Conservation (phyloP, 2,329 filamentous ascomycete genomes). For the Paramyrothecium sp. region DNA sequence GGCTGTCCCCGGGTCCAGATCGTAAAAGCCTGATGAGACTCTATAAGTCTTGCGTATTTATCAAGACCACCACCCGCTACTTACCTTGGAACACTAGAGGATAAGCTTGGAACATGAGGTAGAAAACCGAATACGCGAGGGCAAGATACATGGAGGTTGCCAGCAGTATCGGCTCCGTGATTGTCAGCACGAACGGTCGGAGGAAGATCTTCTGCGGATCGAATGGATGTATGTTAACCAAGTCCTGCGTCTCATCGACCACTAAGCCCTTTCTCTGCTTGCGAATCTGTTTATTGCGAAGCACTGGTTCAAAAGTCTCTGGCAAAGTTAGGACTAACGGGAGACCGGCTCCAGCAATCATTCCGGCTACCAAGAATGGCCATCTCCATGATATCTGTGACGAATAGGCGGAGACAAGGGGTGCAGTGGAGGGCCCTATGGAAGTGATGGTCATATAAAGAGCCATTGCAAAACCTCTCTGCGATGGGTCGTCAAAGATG, state of each 20-base stretch:
- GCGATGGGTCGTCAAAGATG: slow-evolving; percentile 27
- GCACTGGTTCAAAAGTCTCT: slow-evolving; percentile 48
- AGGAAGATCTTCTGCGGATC: slow-evolving; percentile 44
- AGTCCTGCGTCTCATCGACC: slow-evolving; percentile 28
- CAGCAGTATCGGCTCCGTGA: slow-evolving; percentile 50
- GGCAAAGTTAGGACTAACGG: slow-evolving; percentile 35
- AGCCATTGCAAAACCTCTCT: slow-evolving; percentile 28
- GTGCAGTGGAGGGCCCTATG: slow-evolving; percentile 40
- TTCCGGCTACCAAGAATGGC: slow-evolving; percentile 36
- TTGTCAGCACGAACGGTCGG: slow-evolving; percentile 45
- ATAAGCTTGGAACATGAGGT: slow-evolving; percentile 51
- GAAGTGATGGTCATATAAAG: slow-evolving; percentile 33
- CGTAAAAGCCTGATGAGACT: slow-evolving; percentile 26
- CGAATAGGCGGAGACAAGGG: slow-evolving; percentile 50
- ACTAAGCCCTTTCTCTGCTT: slow-evolving; percentile 40
- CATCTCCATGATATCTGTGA: slow-evolving; percentile 40
- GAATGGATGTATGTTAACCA: slow-evolving; percentile 25
- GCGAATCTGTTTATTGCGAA: slow-evolving; percentile 47
- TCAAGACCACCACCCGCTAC: background rate
- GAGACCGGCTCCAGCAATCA: slow-evolving; percentile 23
- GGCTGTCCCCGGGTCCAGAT: slow-evolving; percentile 43
- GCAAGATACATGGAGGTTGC: slow-evolving; percentile 47
- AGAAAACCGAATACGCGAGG: slow-evolving; percentile 50
- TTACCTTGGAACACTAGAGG: slow-evolving; percentile 44
- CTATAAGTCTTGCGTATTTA: background rate